Conservation (phyloP, 2,329 filamentous ascomycete species). For the Onygena corvina region DNA sequence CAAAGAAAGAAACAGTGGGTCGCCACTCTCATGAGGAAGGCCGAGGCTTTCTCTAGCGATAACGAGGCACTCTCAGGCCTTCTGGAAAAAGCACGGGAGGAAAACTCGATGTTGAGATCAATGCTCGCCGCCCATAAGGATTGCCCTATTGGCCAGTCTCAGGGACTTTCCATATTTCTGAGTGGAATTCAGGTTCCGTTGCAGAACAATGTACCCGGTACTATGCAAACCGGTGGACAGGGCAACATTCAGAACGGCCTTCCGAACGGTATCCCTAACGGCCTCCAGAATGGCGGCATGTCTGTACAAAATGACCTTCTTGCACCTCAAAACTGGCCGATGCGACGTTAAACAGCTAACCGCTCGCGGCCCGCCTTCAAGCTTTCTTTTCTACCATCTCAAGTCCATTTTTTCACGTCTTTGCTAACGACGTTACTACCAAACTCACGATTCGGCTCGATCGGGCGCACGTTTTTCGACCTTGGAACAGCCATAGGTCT, state of each 20-base stretch:
- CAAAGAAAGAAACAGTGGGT: slow-evolving; percentile 99
- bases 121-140: slow-evolving; percentile 89
- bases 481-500: background rate
- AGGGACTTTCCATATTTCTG: slow-evolving; percentile 46
- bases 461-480: background rate
- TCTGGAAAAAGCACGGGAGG: slow-evolving; percentile 73
- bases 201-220: background rate
- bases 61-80: slow-evolving; percentile 79
- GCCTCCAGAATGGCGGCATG: no score
- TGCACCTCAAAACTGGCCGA: slow-evolving; percentile 1
- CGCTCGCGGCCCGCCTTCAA: background rate
- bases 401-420: background rate
- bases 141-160: slow-evolving; percentile 80
- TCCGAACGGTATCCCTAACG: background rate
- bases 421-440: background rate
- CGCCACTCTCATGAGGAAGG: slow-evolving; percentile 83
- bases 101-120: slow-evolving; percentile 90
- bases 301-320: background rate
- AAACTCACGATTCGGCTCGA: background rate
- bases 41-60: slow-evolving; percentile 82
- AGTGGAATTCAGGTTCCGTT: slow-evolving; percentile 13
- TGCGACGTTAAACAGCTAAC: background rate
- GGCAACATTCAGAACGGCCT: background rate
- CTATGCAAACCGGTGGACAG: background rate
- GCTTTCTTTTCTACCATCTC: background rate